Evolutionary conservation across 805 yeast genomes (phyloP).

Genomic region (Lipomyces starkeyi): DNA sequence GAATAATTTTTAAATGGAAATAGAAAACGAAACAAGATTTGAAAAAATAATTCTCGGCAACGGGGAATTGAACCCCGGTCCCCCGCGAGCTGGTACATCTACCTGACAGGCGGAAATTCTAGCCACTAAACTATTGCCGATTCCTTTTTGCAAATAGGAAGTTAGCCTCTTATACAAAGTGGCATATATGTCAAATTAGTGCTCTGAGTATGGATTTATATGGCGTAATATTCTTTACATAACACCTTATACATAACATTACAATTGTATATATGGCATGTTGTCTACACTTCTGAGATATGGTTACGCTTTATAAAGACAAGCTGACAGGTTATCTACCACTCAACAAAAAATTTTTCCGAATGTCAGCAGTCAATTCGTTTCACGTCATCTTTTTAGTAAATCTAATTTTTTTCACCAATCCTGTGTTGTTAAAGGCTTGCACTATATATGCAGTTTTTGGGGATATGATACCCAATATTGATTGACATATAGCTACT

Average conservation of each 20-base stretch:
- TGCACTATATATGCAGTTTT: neutral
- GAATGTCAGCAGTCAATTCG: neutral
- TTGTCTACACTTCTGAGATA: neutral
- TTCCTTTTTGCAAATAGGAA: too few species aligned
- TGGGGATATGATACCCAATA: too few species aligned
- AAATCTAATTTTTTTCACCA: neutral
- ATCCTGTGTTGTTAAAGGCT: neutral
- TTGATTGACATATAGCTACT: neutral
- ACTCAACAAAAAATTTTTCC: too few species aligned
- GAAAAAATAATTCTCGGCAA: slow-evolving; percentile 21
- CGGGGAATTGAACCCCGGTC: slow-evolving; percentile 37
- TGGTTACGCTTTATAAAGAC: too few species aligned
- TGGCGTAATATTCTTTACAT: too few species aligned
- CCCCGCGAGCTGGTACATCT: slow-evolving; percentile 25
- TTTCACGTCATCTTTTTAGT: neutral
- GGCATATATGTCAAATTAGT: neutral
- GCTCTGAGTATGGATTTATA: neutral
- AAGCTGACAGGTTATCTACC: too few species aligned
- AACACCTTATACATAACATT: neutral
- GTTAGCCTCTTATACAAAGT: neutral
- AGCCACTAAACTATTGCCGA: slow-evolving; percentile 47
- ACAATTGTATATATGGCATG: neutral
- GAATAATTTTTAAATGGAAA: too few species aligned
- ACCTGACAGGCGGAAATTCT: slow-evolving; percentile 46
- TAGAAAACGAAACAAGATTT: too few species aligned